Conservation (phyloP, 805 yeast species). For the Spathaspora passalidarum region DNA sequence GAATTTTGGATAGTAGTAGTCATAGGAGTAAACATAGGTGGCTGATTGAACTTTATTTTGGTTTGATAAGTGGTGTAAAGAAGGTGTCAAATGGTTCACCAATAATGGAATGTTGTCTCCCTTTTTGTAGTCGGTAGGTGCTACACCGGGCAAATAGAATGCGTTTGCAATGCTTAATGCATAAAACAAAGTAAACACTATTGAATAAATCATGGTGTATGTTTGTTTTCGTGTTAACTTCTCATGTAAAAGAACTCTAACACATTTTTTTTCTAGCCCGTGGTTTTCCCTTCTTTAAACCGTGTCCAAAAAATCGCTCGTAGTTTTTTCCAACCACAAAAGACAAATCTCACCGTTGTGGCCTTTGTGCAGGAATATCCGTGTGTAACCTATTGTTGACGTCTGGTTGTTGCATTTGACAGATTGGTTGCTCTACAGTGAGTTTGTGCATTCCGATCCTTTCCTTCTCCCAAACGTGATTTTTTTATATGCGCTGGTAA, state of each 20-base stretch:
- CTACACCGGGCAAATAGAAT: conserved; percentile 93
- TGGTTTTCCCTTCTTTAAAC: too few species aligned
- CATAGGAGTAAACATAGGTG: conserved; percentile 68
- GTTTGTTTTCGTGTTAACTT: neutral
- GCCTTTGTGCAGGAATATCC: too few species aligned
- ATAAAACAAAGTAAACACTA: conserved; percentile 16
- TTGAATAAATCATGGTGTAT: conserved; percentile 10
- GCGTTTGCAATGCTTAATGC: conserved; percentile 35
- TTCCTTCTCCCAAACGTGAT: conserved; percentile 10
- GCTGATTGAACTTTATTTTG: conserved; percentile 36
- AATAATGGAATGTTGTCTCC: conserved; percentile 73
- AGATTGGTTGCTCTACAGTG: neutral
- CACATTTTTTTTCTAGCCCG: too few species aligned
- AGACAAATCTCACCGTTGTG: too few species aligned
- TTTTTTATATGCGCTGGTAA: conserved; percentile 30
- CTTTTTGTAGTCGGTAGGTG: conserved; percentile 81
- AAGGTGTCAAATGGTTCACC: conserved; percentile 90
- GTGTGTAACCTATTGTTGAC: too few species aligned
- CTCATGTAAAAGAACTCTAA: too few species aligned
- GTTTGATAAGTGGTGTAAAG: conserved; percentile 39
- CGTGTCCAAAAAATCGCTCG: too few species aligned
- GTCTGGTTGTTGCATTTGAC: too few species aligned
- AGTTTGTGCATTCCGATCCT: neutral
- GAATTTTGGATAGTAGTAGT: conserved; percentile 78
- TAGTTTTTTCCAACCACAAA: too few species aligned